These are phyloP conservation scores for Talaromyces marneffei DNA, from an alignment of 2,329 filamentous ascomycete species.

Conservation along the genomic window DNA sequence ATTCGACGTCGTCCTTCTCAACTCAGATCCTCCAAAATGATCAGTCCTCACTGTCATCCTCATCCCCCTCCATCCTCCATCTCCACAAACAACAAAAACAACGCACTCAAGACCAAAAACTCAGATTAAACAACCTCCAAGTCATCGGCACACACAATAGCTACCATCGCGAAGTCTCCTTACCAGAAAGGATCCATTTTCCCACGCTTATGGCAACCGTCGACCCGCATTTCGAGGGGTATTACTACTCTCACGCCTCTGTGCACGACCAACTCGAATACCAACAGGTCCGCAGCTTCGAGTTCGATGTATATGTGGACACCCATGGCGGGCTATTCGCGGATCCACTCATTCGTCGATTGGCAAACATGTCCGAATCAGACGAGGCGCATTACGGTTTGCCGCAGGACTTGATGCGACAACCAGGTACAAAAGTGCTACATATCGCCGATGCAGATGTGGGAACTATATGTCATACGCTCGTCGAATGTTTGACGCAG, in stretches of 20 bases:
- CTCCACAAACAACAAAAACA: conserved; percentile 4
- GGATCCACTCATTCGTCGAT: conserved; percentile 12
- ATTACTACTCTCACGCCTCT: conserved; percentile 15
- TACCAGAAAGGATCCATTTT: conserved; percentile 10
- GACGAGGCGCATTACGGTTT: conserved; percentile 12
- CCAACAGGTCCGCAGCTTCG: conserved; percentile 13
- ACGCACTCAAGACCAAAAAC: neutral
- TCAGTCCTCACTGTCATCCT: neutral
- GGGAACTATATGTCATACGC: conserved; percentile 12
- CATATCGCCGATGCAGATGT: conserved; percentile 15
- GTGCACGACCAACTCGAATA: conserved; percentile 14
- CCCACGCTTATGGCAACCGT: conserved; percentile 8
- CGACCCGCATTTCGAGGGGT: conserved; percentile 8
- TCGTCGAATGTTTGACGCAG: conserved; percentile 13
- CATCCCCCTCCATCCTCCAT: neutral
- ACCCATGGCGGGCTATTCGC: conserved; percentile 10
- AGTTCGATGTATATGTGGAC: conserved; percentile 14
- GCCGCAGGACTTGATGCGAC: conserved; percentile 5
- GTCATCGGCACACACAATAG: conserved; percentile 15
- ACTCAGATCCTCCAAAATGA: neutral
- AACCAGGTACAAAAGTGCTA: conserved; percentile 15
- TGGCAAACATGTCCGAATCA: conserved; percentile 13
- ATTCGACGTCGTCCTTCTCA: conserved; percentile 4
- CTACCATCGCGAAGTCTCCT: conserved; percentile 14
- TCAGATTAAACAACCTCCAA: conserved; percentile 14